Conservation (phyloP, 2,329 filamentous ascomycete genomes). For the Epichloe coenophiala region DNA sequence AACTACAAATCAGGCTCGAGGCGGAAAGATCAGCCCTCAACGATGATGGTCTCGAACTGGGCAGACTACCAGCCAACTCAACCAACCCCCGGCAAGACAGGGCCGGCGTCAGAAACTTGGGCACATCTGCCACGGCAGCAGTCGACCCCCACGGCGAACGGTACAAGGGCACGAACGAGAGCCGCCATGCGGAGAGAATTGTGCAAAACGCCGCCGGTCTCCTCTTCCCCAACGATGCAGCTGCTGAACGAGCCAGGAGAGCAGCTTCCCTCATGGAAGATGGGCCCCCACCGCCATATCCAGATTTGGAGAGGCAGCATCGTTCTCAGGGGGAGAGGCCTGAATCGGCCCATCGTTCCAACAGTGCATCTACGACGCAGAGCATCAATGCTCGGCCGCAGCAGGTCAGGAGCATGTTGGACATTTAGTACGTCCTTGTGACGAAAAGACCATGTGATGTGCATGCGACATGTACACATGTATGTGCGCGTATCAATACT, state of each 20-base stretch:
- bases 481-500: too few relatives aligned
- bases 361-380: slow-evolving; percentile 31
- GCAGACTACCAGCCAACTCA: slow-evolving; percentile 11
- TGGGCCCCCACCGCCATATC: slow-evolving; percentile 30
- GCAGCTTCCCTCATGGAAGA: slow-evolving; percentile 28
- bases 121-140: not conserved
- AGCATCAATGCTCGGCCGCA: slow-evolving; percentile 37
- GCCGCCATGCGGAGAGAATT: slow-evolving; percentile 30
- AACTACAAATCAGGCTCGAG: slow-evolving; percentile 21
- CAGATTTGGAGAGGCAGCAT: slow-evolving; percentile 13
- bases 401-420: slow-evolving; percentile 44
- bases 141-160: slow-evolving; percentile 3
- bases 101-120: slow-evolving; percentile 11
- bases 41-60: slow-evolving; percentile 27
- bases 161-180: slow-evolving; percentile 30
- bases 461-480: too few relatives aligned
- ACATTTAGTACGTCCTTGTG: slow-evolving; percentile 24
- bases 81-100: slow-evolving; percentile 19
- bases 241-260: slow-evolving; percentile 18
- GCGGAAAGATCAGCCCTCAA: slow-evolving; percentile 16
- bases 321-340: slow-evolving; percentile 12
- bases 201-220: slow-evolving; percentile 29
- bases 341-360: slow-evolving; percentile 25
- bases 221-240: slow-evolving; percentile 32
- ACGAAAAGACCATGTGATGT: not conserved